Conservation (phyloP, 257 asterid genomes). For the Eustoma russellianum region DNA sequence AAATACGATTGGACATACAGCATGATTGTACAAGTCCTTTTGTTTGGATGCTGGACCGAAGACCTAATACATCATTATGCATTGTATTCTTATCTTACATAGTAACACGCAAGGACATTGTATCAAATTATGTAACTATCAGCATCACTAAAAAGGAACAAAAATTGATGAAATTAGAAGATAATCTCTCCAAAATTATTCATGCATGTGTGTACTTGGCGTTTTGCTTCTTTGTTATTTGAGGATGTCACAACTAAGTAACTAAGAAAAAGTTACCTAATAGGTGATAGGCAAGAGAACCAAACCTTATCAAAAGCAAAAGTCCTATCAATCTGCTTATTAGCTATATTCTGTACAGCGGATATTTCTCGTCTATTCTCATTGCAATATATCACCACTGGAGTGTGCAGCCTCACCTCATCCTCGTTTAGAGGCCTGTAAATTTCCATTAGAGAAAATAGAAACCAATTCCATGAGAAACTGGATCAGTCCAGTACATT, state of each 20-base stretch:
- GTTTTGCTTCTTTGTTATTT: too few relatives aligned
- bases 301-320: constrained; percentile 85
- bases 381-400: constrained; percentile 79
- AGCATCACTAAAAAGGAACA: too few relatives aligned
- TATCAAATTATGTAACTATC: too few relatives aligned
- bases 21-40: constrained; percentile 80
- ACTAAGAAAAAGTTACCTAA: too few relatives aligned
- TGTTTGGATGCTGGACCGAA: constrained; percentile 91
- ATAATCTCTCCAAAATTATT: too few relatives aligned
- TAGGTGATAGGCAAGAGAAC: constrained; percentile 1
- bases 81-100: constrained; percentile 1
- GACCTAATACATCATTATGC: constrained; percentile 38
- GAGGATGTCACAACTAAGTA: too few relatives aligned
- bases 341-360: constrained; percentile 93
- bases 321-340: constrained; percentile 96
- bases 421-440: constrained; percentile 89
- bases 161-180: too few relatives aligned
- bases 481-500: neutral
- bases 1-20: constrained; percentile 79
- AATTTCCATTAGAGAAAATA: neutral
- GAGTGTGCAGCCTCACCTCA: constrained; percentile 69
- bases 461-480: too few relatives aligned
- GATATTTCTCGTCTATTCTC: constrained; percentile 83
- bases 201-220: too few relatives aligned
- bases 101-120: neutral